Evolutionary conservation across 1,139 yeast species (phyloP).

Genomic region (Blastobotrys proliferans): DNA sequence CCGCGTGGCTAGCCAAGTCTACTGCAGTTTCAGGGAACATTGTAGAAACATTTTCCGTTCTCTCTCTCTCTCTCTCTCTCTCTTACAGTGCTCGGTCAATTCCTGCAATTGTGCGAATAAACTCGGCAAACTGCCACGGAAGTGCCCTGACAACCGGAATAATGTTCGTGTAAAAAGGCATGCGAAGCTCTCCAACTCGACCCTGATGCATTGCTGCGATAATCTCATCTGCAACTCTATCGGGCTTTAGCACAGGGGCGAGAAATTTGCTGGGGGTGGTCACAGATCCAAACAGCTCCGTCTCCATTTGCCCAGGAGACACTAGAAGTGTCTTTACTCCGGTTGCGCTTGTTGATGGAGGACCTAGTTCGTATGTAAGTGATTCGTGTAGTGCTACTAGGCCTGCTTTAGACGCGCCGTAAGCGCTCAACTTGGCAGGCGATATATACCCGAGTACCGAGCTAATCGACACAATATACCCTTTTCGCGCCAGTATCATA

Average conservation of each 20-base stretch:
- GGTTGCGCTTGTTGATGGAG: conserved; percentile 4
- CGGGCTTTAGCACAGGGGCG: conserved; percentile 80
- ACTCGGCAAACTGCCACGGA: conserved; percentile 67
- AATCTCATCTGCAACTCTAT: conserved; percentile 56
- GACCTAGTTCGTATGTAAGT: conserved; percentile 62
- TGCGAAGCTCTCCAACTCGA: conserved; percentile 59
- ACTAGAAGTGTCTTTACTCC: conserved; percentile 59
- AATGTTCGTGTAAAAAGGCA: conserved; percentile 72
- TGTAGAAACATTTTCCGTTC: too few species aligned
- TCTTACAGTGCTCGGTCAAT: conserved; percentile 43
- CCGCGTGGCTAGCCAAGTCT: too few species aligned
- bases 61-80: too few species aligned
- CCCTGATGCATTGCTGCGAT: conserved; percentile 58
- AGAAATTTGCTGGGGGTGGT: conserved; percentile 63
- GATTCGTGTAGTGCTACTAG: conserved; percentile 80
- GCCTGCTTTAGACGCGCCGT: conserved; percentile 90
- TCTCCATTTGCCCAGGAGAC: conserved; percentile 82
- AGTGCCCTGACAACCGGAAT: conserved; percentile 66
- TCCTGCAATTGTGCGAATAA: conserved; percentile 53
- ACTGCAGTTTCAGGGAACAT: neutral
- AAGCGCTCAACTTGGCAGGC: conserved; percentile 75
- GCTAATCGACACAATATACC: conserved; percentile 75
- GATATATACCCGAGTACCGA: conserved; percentile 81
- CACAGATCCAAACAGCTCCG: conserved; percentile 67
- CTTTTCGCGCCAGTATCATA: conserved; percentile 60